Evolutionary conservation across 352 stramenopile species (phyloP), one percentile per base, ranked within the genome.

Genomic region (Globisporangium nunn): DNA sequence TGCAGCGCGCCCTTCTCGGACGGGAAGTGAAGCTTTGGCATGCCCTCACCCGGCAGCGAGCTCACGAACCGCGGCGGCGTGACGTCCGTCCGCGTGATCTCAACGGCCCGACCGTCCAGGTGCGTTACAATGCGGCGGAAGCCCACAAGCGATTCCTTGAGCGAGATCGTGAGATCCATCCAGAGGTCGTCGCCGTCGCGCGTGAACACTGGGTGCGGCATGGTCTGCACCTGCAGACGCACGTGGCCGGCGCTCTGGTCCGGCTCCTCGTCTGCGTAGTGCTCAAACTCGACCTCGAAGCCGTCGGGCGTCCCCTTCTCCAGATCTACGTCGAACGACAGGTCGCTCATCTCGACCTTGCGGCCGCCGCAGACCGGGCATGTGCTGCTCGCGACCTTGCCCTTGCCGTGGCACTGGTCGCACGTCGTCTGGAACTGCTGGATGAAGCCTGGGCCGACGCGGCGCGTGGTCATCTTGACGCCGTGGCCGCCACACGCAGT

Each of bases 301-400:
- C 94, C 91, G 46, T 97, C 81, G 29, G 90, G 67, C 59, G 98
- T 98, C 52, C 97, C 97, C 64, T 91, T 92, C 28, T 96, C 79
- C 5, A 99, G 66, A 54, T 98, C 92, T 30, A 98, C 87, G n/a
- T 97, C 98, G 55, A 99, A 88, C 56, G 82, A 78, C 45, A 98
- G 93, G 62, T 97, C 94, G 62, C 97, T 78, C 59, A 97, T 91
- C 60, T 98, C 83, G 48, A 89, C 88, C 59, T 92, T 96, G 50
- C 70, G 78, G 52, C 82, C 89, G 39, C 72, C 71, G 60, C 79
- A 91, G 12, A 91, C 81, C 5, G 95, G 97, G 55, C 96, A 96
- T 18, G 95, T 96, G 52, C 87, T 93, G 7, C 88, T 91, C 74
- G 94, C 97, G 43, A 92, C 91, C 64, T 89, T 88, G 53, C 97